Evolutionary conservation across 768 basidiomycete species (phyloP), one percentile per base, ranked within the genome.

Genomic region (Fomitopsis serialis): DNA sequence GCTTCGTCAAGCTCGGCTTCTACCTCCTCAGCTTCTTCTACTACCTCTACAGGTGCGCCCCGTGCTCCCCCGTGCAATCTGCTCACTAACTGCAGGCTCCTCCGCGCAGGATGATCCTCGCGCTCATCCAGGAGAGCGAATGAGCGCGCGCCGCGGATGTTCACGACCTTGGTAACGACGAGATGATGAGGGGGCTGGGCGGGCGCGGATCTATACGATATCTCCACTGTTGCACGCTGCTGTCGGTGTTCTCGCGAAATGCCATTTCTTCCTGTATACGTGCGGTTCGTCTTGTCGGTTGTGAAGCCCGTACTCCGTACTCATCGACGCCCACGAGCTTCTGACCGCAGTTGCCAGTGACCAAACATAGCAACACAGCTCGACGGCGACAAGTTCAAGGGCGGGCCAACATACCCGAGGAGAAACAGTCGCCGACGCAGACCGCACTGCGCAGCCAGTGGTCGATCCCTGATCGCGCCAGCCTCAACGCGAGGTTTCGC

Each of bases 1-100:
- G 87, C 61, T 96, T 97, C 66, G 79, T 94, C 71, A 97, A 96
- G 74, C 85, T 97, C 52, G 93, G 91, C 11, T 93, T 93, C 72
- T 95, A 92, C 68, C 82, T 93, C 58, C 76, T 93, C 53, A 92
- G 90, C 52, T 92, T 91, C 77, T 92, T 92, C 78, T 92, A 89
- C 70, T 93, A 93, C 64, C 83, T 93, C 60, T 93, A 93, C 66
- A 78, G 89, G 91, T 91, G 60, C 53, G 90, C 65, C 3, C 40
- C n/a, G 40, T 45, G 9, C 23, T 12, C 45, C 46, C 19, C 13
- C 45, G 37, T 37, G 40, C 21, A 22, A 11, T 21, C 21, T 45
- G 5, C 21, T 27, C 11, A 13, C 17, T 3, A 23, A 19, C n/a
- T 15, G 37, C 29, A 6, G 29, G 37, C 6, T 40, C 13, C 2